Evolutionary conservation across 345 rosid genomes (phyloP).

Genomic region (Hibiscus mutabilis): DNA sequence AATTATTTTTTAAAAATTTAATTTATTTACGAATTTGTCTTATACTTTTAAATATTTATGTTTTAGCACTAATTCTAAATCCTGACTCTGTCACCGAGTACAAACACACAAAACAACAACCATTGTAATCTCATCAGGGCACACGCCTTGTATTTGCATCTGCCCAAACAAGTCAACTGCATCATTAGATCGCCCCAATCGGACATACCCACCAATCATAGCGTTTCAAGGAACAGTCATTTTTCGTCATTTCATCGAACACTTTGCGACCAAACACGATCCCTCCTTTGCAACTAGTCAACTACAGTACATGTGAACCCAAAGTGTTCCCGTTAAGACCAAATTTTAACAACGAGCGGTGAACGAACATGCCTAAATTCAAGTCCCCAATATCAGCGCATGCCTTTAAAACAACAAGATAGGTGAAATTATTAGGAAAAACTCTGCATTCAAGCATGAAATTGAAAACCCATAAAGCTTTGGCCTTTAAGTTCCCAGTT

Average conservation of each 20-base stretch:
- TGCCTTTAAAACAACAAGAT: conserved; percentile 44
- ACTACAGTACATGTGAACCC: conserved; percentile 44
- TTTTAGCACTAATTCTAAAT: too few species aligned
- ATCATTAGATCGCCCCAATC: conserved; percentile 27
- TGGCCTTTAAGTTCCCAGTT: conserved; percentile 15
- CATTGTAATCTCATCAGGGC: conserved; percentile 54
- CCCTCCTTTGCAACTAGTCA: conserved; percentile 26
- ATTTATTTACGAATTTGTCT: too few species aligned
- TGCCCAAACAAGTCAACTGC: conserved; percentile 42
- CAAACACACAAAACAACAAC: conserved; percentile 48
- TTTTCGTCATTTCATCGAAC: conserved; percentile 40
- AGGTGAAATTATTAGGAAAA: conserved; percentile 47
- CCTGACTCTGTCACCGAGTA: too few species aligned
- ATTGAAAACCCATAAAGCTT: conserved; percentile 27
- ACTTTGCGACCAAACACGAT: conserved; percentile 32
- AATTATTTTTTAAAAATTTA: too few species aligned
- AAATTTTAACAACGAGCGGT: conserved; percentile 37
- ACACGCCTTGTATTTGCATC: conserved; percentile 36
- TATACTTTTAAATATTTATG: too few species aligned
- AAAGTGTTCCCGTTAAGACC: conserved; percentile 38
- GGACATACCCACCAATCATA: conserved; percentile 51
- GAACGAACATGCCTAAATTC: conserved; percentile 35
- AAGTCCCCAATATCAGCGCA: conserved; percentile 44
- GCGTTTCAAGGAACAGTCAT: conserved; percentile 50
- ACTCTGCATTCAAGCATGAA: conserved; percentile 28